phyloP scores from a whole-genome alignment of 257 asterid genomes.

The Solanum appendiculatum region DNA sequence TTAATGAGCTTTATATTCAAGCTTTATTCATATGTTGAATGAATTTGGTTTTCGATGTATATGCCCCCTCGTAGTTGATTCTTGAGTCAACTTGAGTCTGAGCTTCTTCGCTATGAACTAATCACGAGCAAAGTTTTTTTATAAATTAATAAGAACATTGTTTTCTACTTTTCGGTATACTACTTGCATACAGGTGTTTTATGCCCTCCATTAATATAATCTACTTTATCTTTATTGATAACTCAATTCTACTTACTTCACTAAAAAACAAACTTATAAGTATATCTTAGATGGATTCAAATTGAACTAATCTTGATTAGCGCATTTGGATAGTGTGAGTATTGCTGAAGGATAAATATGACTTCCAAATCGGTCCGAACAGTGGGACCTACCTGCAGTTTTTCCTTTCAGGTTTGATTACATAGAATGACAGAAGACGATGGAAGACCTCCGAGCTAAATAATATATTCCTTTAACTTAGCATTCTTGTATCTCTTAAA shows the following conservation, averaged over 20 bases:
- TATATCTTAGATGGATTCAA: not conserved
- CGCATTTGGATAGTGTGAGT: not conserved
- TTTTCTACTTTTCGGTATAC: not conserved
- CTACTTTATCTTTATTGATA: not conserved
- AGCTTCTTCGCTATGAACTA: not conserved
- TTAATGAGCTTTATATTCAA: not conserved
- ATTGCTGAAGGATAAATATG: not conserved
- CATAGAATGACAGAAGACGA: not conserved
- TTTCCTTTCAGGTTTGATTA: not conserved
- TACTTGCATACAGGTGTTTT: not conserved
- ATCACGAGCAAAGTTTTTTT: not conserved
- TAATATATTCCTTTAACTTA: not conserved
- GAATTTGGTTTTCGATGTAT: not conserved
- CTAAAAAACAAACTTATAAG: not conserved
- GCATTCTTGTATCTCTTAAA: not conserved
- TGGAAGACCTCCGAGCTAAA: not conserved
- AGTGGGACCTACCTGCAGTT: not conserved
- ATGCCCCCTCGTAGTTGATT: not conserved
- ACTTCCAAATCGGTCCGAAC: not conserved
- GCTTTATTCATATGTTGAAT: not conserved
- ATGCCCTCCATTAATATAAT: not conserved
- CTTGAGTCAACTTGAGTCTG: not conserved
- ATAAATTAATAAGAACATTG: not conserved
- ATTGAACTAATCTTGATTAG: not conserved
- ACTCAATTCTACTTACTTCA: not conserved